A percentile compares a stretch with the other conserved stretches of the same genome.
Conservation (phyloP, 371 early-diverging fungal species). For the Apophysomyces trapeziformis region DNA sequence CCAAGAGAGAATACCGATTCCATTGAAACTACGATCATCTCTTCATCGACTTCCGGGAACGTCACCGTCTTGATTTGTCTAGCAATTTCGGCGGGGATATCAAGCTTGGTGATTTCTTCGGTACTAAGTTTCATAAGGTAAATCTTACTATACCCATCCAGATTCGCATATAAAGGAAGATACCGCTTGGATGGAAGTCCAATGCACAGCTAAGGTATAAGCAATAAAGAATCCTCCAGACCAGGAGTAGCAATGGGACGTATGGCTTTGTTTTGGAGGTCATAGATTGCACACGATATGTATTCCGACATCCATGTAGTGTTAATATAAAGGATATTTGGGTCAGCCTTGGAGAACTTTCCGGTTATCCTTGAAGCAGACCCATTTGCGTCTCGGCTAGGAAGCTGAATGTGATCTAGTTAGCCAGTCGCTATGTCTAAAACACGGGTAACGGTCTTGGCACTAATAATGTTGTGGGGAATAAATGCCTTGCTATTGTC, state of each 20-base stretch:
- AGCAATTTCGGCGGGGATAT: not conserved
- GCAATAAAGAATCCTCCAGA: not conserved
- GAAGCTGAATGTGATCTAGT: slow-evolving; percentile 8
- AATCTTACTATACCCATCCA: not conserved
- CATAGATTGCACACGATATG: slow-evolving; percentile 1
- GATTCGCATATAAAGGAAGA: not conserved
- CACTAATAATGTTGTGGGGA: not conserved
- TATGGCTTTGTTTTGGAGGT: not conserved
- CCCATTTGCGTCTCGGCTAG: not conserved
- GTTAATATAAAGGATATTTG: slow-evolving; percentile 3
- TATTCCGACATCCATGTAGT: slow-evolving; percentile 16
- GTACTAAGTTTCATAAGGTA: slow-evolving; percentile 10
- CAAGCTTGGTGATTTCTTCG: slow-evolving; percentile 7
- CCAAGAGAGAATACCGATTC: slow-evolving; percentile 14
- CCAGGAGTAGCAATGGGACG: slow-evolving; percentile 13
- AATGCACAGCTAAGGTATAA: not conserved
- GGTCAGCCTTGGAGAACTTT: slow-evolving; percentile 13
- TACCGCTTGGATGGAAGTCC: not conserved
- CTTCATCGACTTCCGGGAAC: not conserved
- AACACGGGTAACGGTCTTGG: slow-evolving; percentile 1
- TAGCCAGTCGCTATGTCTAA: not conserved
- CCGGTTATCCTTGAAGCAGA: not conserved
- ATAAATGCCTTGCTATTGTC: not conserved
- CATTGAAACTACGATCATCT: slow-evolving; percentile 1
- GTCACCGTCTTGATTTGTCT: slow-evolving; percentile 2